Conservation (phyloP, 164 flowering plant species). For the Macadamia tetraphylla region DNA sequence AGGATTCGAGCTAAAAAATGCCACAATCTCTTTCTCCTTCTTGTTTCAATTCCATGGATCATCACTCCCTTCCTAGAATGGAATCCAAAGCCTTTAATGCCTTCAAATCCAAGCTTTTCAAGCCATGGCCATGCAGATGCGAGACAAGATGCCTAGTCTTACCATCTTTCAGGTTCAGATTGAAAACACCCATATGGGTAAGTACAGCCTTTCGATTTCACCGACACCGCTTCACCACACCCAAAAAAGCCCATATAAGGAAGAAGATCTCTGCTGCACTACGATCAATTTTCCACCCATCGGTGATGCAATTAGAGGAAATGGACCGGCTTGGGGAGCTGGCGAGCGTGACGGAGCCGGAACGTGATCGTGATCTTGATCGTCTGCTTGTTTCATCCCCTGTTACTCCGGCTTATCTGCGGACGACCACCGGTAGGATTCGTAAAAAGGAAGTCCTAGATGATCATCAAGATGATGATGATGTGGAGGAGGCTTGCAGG, state of each 20-base stretch:
- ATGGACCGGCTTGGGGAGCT: constrained; percentile 32
- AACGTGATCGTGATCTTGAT: constrained; percentile 11
- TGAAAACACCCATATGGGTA: constrained; percentile 37
- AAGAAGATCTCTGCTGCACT: constrained; percentile 10
- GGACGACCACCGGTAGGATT: neutral
- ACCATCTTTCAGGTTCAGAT: constrained; percentile 28
- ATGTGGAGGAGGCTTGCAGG: constrained; percentile 72
- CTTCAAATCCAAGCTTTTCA: constrained; percentile 46
- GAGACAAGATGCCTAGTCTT: constrained; percentile 6
- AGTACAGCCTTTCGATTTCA: constrained; percentile 19
- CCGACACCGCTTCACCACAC: neutral
- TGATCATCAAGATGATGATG: constrained; percentile 2
- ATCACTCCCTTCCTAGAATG: constrained; percentile 27
- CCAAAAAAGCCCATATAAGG: neutral
- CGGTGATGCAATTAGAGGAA: constrained; percentile 12
- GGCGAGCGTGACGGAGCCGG: constrained; percentile 33
- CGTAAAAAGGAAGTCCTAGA: constrained; percentile 5
- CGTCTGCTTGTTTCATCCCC: constrained; percentile 49
- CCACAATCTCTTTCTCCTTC: neutral
- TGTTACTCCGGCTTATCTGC: constrained; percentile 42
- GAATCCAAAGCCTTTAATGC: constrained; percentile 30
- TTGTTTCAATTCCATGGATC: constrained; percentile 8
- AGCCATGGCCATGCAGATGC: constrained; percentile 28
- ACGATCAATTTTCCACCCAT: constrained; percentile 12
- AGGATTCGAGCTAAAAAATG: no score